Percentiles rank a stretch among this genome's conserved stretches.
These are phyloP conservation scores for Pseudogymnoascus sp. DNA, from an alignment of 2,329 filamentous ascomycete species.

Conservation along the genomic window DNA sequence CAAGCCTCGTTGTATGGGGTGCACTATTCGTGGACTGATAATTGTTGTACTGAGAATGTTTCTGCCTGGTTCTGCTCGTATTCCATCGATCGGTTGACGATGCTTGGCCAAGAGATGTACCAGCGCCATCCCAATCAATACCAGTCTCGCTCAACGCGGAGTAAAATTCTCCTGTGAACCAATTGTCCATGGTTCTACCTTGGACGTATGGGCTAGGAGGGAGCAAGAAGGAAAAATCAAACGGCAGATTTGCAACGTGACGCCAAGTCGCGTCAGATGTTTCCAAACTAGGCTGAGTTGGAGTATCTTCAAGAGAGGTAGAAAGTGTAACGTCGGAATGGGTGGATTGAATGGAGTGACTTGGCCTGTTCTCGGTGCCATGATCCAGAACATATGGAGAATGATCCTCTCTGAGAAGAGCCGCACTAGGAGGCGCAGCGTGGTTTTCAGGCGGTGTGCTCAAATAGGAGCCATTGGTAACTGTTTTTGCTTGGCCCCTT, in stretches of 20 bases:
- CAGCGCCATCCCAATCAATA: conserved; percentile 15
- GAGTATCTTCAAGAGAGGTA: not conserved
- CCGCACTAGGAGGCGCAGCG: not conserved
- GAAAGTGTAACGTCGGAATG: not conserved
- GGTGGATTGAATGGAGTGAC: not conserved
- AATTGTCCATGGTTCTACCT: conserved; percentile 12
- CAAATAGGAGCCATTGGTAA: not conserved
- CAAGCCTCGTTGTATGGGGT: not conserved
- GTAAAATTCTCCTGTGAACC: conserved; percentile 22
- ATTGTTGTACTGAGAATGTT: not conserved
- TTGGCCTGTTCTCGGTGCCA: not conserved
- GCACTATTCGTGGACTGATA: not conserved
- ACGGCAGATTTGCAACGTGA: not conserved
- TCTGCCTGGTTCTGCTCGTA: not conserved
- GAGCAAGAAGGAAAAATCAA: conserved; percentile 20
- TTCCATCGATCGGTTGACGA: conserved; percentile 8
- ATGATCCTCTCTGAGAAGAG: not conserved
- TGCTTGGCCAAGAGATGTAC: conserved; percentile 10
- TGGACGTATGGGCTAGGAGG: conserved; percentile 10
- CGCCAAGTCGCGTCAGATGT: not conserved
- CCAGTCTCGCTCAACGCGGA: conserved; percentile 20
- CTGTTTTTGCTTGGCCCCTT: not conserved
- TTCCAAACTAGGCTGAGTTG: not conserved
- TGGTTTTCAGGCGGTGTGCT: not conserved
- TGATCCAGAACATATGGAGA: not conserved